These are phyloP conservation scores for Naganishia onofrii DNA, from an alignment of 768 basidiomycete genomes.

Conservation along the genomic window DNA sequence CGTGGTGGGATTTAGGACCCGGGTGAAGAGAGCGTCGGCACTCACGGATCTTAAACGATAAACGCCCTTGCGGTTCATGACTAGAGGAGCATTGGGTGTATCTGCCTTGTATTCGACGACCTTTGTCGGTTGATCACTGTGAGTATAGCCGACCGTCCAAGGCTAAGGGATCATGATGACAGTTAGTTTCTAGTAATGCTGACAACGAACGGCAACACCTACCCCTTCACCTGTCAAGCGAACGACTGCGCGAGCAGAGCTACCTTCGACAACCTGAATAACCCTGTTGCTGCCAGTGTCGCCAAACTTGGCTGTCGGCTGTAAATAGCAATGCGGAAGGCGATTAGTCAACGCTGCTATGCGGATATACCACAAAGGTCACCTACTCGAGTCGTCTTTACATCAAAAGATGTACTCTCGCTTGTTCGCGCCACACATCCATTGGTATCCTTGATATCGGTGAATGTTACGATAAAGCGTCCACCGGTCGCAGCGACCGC, in stretches of 20 bases:
- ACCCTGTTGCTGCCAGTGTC: slow-evolving; percentile 52
- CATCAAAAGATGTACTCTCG: slow-evolving; percentile 75
- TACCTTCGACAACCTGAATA: slow-evolving; percentile 70
- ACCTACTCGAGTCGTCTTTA: slow-evolving; percentile 58
- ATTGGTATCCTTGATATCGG: slow-evolving; percentile 81
- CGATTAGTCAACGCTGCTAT: background rate
- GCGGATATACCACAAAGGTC: background rate
- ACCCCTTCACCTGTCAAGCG: slow-evolving; percentile 80
- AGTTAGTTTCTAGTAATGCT: slow-evolving; percentile 1
- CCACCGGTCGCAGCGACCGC: slow-evolving; percentile 37
- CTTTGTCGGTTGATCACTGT: slow-evolving; percentile 58
- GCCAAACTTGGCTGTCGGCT: slow-evolving; percentile 25
- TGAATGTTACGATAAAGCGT: slow-evolving; percentile 53
- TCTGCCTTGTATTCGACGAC: slow-evolving; percentile 50
- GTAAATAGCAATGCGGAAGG: background rate
- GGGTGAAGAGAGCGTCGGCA: background rate
- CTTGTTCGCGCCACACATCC: slow-evolving; percentile 75
- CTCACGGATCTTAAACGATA: slow-evolving; percentile 72
- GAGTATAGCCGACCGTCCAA: slow-evolving; percentile 72
- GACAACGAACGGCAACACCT: slow-evolving; percentile 56
- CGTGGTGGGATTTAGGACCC: background rate
- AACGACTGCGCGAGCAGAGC: slow-evolving; percentile 69
- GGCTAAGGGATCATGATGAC: slow-evolving; percentile 59
- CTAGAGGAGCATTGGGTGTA: slow-evolving; percentile 66
- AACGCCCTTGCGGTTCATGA: slow-evolving; percentile 68